Percentiles rank a stretch among this genome's conserved stretches.
Conservation (phyloP, 495 filamentous ascomycete species). For the Choiromyces venosus region DNA sequence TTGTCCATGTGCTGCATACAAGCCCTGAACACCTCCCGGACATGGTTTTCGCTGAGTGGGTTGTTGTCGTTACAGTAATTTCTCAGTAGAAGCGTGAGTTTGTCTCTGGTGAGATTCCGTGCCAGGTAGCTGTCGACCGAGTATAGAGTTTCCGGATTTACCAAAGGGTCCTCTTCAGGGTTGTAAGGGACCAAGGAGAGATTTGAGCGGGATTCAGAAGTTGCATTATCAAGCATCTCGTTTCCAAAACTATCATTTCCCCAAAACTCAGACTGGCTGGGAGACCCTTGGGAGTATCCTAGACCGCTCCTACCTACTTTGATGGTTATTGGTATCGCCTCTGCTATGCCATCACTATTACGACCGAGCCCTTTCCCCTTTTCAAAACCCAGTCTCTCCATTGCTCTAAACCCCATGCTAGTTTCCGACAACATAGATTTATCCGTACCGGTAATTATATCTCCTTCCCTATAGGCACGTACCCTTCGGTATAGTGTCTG, state of each 20-base stretch:
- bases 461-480: neutral
- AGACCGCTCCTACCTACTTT: neutral
- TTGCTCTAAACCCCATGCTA: neutral
- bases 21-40: neutral
- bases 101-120: neutral
- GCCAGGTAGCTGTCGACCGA: neutral
- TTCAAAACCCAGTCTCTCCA: neutral
- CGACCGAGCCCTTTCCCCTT: neutral
- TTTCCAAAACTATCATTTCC: neutral
- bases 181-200: neutral
- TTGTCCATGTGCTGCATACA: conserved; percentile 1
- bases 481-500: neutral
- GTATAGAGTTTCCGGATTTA: neutral
- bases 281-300: neutral
- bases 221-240: neutral
- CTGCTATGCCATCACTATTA: neutral
- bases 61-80: neutral
- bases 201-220: neutral
- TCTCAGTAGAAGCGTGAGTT: neutral
- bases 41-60: neutral
- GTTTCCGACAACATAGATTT: neutral
- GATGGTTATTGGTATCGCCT: neutral
- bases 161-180: neutral
- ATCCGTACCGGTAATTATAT: neutral
- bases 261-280: neutral